A percentile compares a stretch with the other conserved stretches of the same genome.
phyloP scores from a whole-genome alignment of 306 rosid genomes.

The Comarum palustre region DNA sequence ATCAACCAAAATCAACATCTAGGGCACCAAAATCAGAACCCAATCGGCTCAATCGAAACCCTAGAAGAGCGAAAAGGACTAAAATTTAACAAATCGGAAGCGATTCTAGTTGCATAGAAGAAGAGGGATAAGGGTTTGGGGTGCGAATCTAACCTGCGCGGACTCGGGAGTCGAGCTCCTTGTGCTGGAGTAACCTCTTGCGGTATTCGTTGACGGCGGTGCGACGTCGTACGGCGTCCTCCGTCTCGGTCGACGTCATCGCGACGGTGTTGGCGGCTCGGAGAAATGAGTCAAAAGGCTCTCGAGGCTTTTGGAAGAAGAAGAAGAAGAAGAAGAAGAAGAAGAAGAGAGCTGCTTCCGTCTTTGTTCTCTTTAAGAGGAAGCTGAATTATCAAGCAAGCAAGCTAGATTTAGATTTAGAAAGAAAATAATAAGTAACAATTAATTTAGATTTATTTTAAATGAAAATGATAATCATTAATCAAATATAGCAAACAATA shows the following conservation, averaged over 20 bases:
- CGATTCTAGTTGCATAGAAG: background rate
- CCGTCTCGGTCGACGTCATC: conserved; percentile 64
- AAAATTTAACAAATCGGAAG: background rate
- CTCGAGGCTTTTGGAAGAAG: background rate
- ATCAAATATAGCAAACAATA: too few relatives aligned
- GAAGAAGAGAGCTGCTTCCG: too few relatives aligned
- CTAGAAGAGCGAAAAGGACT: background rate
- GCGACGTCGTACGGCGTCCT: conserved; percentile 69
- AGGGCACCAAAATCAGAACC: background rate
- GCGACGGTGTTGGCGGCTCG: background rate
- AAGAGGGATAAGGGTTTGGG: conserved; percentile 18
- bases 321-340: background rate
- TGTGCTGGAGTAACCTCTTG: conserved; percentile 80
- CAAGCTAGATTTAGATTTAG: too few relatives aligned
- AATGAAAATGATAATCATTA: too few relatives aligned
- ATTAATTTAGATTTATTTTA: too few relatives aligned
- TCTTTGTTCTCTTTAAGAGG: too few relatives aligned
- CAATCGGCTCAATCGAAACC: conserved; percentile 10
- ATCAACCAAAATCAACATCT: background rate
- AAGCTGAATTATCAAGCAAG: too few relatives aligned
- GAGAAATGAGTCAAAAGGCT: background rate
- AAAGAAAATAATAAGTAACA: too few relatives aligned
- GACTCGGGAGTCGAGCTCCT: conserved; percentile 79
- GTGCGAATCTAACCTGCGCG: conserved; percentile 62
- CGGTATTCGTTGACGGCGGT: conserved; percentile 61